Base-by-base conservation (phyloP, 306 rosid genomes). In the Trichosanthes cucumerina region DNA sequence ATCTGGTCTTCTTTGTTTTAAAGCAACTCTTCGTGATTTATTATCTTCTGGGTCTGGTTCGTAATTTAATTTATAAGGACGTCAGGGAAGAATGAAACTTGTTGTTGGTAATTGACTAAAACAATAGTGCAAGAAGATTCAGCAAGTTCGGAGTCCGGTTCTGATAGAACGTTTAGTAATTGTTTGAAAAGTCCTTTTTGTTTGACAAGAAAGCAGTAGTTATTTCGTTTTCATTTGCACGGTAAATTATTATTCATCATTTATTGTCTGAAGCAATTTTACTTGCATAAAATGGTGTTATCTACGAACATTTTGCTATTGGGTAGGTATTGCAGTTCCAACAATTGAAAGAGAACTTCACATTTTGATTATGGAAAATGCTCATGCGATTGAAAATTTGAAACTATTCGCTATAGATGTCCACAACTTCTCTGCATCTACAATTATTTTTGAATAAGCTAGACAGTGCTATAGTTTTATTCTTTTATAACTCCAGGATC, bases 401-500 rank as follows among this genome's bases (percentile, higher is more conserved):
- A 28, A 73, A 31, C 16, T 28, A 46, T 49, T 49, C 19, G 3
- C 59, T 72, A 4, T 49, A 9, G 14, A 46, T 72, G 26, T 16
- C 31, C 26, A 49, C 39, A 73, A 73, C 79, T 83, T 82, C 49
- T 82, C 21, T 75, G n/a, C 26, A 19, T n/a, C 79, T 75, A 7
- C 39, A 24, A 26, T 39, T 76, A 4, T 38, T 16, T 75, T 76
- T 12, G 49, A 38, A 66, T 38, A 19, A 66, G 73, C 28, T 19
- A 19, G 49, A 21, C 19, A 71, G 26, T 71, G 57, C 47, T 38
- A 19, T 44, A 43, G 65, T 76, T 3, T 41, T 78, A 26, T 11
- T 19, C 28, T 36, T 13, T 13, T 70, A 6, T 21, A 7, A 50
- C 70, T 83, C 63, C 79, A 95, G 97, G 92, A 92, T 84, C 15